Conservation (phyloP, 2,329 filamentous ascomycete species). For the Trichoderma simmonsii region DNA sequence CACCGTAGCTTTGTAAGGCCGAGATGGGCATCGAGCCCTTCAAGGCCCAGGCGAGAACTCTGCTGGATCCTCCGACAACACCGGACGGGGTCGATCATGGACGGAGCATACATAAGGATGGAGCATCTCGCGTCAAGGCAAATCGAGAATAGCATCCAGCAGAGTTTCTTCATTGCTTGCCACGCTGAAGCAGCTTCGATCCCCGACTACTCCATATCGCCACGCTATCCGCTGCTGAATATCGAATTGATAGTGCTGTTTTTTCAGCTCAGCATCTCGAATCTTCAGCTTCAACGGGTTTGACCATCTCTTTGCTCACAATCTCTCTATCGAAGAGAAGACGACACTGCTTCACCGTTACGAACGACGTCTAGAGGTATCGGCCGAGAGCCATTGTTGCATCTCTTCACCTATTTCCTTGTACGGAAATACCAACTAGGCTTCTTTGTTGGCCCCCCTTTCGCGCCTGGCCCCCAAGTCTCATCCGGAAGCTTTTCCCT, state of each 20-base stretch:
- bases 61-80: slow-evolving; percentile 18
- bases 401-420: neutral
- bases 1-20: slow-evolving; percentile 19
- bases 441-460: neutral
- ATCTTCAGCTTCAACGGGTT: neutral
- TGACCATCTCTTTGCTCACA: neutral
- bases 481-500: neutral
- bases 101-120: slow-evolving; percentile 19
- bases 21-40: slow-evolving; percentile 16
- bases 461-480: slow-evolving; percentile 7
- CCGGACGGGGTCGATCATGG: slow-evolving; percentile 19
- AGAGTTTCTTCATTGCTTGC: neutral
- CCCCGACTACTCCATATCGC: neutral
- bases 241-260: neutral
- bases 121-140: slow-evolving; percentile 15
- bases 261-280: neutral
- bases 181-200: slow-evolving; percentile 7
- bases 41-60: slow-evolving; percentile 2
- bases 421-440: neutral
- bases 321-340: neutral
- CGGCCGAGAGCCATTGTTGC: slow-evolving; percentile 2
- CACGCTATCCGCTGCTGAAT: neutral
- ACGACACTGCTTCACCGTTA: neutral
- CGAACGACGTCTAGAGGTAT: neutral
- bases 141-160: slow-evolving; percentile 8